Evolutionary conservation across 2,329 filamentous ascomycete genomes (phyloP).

Genomic region (Hypoxylon sp.): DNA sequence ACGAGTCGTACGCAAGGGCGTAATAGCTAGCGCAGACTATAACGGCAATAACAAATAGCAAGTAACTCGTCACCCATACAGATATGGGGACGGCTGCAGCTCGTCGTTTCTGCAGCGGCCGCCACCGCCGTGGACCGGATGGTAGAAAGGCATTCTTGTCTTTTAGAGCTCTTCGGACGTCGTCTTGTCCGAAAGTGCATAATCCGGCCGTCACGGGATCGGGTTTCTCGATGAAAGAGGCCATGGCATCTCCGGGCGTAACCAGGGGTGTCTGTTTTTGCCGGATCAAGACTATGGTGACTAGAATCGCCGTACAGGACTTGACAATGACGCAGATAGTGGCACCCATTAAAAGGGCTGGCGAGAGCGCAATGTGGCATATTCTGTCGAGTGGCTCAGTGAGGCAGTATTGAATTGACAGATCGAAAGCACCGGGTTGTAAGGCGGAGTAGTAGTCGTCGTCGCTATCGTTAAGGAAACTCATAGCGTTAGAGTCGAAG

Average conservation of each 20-base stretch:
- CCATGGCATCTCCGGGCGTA: conserved; percentile 38
- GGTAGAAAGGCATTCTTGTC: conserved; percentile 2
- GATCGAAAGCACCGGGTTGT: conserved; percentile 18
- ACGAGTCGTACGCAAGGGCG: neutral
- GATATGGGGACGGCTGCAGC: conserved; percentile 28
- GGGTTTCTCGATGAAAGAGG: conserved; percentile 38
- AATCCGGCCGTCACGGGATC: conserved; percentile 30
- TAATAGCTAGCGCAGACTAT: conserved; percentile 4
- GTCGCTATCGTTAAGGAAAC: neutral
- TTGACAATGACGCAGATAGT: conserved; percentile 58
- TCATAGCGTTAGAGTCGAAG: neutral
- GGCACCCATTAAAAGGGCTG: conserved; percentile 43
- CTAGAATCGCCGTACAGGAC: conserved; percentile 55
- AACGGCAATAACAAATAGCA: conserved; percentile 38
- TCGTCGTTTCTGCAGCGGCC: conserved; percentile 15
- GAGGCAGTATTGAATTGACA: conserved; percentile 45
- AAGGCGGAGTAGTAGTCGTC: neutral
- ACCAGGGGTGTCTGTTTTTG: conserved; percentile 46
- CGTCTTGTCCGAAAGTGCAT: conserved; percentile 33
- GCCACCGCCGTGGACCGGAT: conserved; percentile 35
- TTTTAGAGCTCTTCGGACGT: conserved; percentile 28
- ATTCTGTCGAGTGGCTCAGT: conserved; percentile 34
- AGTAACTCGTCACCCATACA: conserved; percentile 44
- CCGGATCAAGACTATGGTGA: conserved; percentile 53
- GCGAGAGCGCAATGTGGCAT: conserved; percentile 46